phyloP scores from a whole-genome alignment of 2,329 filamentous ascomycete species.

The Fonsecaea monophora region DNA sequence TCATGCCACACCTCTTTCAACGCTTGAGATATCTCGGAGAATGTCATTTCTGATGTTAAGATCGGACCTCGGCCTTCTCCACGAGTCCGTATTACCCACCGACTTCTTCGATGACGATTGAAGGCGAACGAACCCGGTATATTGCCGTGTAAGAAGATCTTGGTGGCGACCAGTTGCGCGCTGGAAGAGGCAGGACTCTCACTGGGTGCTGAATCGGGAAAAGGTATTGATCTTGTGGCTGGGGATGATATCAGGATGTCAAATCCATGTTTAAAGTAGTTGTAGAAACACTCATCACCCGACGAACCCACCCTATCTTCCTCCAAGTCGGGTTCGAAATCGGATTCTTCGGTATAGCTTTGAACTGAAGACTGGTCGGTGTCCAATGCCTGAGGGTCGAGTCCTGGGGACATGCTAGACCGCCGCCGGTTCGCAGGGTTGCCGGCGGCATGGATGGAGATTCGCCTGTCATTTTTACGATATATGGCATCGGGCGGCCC shows the following conservation, averaged over 20 bases:
- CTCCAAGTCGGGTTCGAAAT: slow-evolving; percentile 63
- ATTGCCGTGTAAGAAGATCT: slow-evolving; percentile 92
- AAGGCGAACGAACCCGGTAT: slow-evolving; percentile 96
- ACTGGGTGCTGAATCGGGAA: slow-evolving; percentile 53
- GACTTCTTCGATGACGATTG: slow-evolving; percentile 87
- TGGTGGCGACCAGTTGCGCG: slow-evolving; percentile 80
- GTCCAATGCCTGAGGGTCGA: slow-evolving; percentile 61
- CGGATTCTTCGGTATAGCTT: slow-evolving; percentile 72
- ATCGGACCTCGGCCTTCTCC: slow-evolving; percentile 50
- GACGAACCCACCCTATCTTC: slow-evolving; percentile 65
- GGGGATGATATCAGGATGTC: slow-evolving; percentile 89
- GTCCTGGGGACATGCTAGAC: slow-evolving; percentile 44
- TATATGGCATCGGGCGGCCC: slow-evolving; percentile 95
- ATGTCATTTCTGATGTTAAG: slow-evolving; percentile 78
- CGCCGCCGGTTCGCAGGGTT: slow-evolving; percentile 56
- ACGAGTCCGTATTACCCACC: slow-evolving; percentile 74
- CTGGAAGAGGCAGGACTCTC: slow-evolving; percentile 44
- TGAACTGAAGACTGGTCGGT: slow-evolving; percentile 78
- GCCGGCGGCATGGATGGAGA: slow-evolving; percentile 75
- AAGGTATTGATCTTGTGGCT: slow-evolving; percentile 67
- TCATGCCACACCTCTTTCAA: slow-evolving; percentile 74
- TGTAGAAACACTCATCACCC: slow-evolving; percentile 78
- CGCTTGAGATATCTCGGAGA: slow-evolving; percentile 72
- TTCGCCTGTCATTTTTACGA: slow-evolving; percentile 84
- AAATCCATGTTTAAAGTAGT: slow-evolving; percentile 95